Evolutionary conservation across 371 early-diverging fungal genomes (phyloP).

Genomic region (Rhizopus stolonifer): DNA sequence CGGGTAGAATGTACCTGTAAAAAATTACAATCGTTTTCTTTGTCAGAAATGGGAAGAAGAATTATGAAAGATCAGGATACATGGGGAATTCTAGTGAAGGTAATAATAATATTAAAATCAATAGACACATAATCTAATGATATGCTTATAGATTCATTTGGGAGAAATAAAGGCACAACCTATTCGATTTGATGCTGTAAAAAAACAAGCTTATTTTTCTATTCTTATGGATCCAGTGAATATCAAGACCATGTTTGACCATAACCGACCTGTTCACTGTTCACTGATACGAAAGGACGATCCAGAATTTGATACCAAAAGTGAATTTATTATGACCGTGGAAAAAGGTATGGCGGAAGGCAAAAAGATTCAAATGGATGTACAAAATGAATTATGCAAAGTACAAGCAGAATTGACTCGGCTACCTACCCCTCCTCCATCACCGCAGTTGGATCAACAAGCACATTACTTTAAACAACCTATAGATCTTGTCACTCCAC

Average conservation of each 20-base stretch:
- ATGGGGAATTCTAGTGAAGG: slow-evolving; percentile 35
- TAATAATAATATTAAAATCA: slow-evolving; percentile 6
- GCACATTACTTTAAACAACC: background rate
- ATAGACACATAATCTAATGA: background rate
- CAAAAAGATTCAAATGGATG: slow-evolving; percentile 25
- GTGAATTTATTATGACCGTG: slow-evolving; percentile 36
- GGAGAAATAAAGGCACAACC: slow-evolving; percentile 38
- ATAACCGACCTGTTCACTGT: slow-evolving; percentile 38
- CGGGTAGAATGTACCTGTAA: slow-evolving; percentile 40
- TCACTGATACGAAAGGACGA: slow-evolving; percentile 24
- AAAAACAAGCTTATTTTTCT: slow-evolving; percentile 35
- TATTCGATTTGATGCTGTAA: slow-evolving; percentile 32
- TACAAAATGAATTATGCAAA: slow-evolving; percentile 34
- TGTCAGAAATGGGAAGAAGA: slow-evolving; percentile 40
- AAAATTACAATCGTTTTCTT: slow-evolving; percentile 34
- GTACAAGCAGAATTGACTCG: slow-evolving; percentile 39
- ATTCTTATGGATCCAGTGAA: slow-evolving; percentile 44
- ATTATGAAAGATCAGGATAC: slow-evolving; percentile 27
- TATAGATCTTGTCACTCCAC: slow-evolving; percentile 8
- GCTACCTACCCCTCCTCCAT: slow-evolving; percentile 12
- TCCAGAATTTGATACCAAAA: slow-evolving; percentile 18
- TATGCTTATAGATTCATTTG: slow-evolving; percentile 34
- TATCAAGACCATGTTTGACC: slow-evolving; percentile 49
- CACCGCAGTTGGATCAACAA: background rate
- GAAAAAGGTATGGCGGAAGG: slow-evolving; percentile 46